phyloP scores from a whole-genome alignment of 306 rosid species.

The Fagus crenata region DNA sequence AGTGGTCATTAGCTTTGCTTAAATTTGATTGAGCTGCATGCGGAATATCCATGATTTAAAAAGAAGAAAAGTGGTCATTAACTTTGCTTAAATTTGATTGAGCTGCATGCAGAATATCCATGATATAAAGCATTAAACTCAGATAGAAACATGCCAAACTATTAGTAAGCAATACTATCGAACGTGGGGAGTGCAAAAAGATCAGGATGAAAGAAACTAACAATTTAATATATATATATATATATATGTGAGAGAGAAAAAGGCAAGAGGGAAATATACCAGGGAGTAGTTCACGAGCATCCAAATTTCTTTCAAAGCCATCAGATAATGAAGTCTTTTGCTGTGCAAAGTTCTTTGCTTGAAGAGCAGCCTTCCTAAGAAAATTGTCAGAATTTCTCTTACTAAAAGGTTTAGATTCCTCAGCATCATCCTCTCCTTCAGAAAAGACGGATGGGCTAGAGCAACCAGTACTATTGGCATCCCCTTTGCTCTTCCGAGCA shows the following conservation, averaged over 20 bases:
- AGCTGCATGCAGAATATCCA: constrained; percentile 35
- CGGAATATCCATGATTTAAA: not conserved
- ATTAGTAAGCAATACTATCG: constrained; percentile 1
- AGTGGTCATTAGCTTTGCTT: constrained; percentile 53
- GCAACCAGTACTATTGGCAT: constrained; percentile 68
- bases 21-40: constrained; percentile 39
- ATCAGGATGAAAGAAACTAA: not conserved
- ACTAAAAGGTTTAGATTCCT: constrained; percentile 50
- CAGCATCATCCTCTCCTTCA: constrained; percentile 96
- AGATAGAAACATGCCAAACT: constrained; percentile 15
- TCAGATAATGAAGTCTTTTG: constrained; percentile 55
- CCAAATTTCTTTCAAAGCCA: constrained; percentile 55
- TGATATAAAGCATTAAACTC: constrained; percentile 22
- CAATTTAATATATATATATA: not conserved
- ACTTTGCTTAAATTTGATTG: constrained; percentile 16
- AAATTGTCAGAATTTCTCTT: constrained; percentile 66
- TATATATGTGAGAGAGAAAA: not conserved
- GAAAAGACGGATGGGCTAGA: constrained; percentile 95
- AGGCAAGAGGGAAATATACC: constrained; percentile 34
- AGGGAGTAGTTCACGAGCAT: constrained; percentile 50
- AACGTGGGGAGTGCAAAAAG: constrained; percentile 14
- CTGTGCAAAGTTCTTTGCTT: constrained; percentile 63
- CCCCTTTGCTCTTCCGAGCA: constrained; percentile 94
- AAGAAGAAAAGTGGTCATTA: constrained; percentile 25
- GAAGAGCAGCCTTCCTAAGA: constrained; percentile 69